phyloP scores from a whole-genome alignment of 225 moss, liverwort and hornwort species.

The Asterella californica region DNA sequence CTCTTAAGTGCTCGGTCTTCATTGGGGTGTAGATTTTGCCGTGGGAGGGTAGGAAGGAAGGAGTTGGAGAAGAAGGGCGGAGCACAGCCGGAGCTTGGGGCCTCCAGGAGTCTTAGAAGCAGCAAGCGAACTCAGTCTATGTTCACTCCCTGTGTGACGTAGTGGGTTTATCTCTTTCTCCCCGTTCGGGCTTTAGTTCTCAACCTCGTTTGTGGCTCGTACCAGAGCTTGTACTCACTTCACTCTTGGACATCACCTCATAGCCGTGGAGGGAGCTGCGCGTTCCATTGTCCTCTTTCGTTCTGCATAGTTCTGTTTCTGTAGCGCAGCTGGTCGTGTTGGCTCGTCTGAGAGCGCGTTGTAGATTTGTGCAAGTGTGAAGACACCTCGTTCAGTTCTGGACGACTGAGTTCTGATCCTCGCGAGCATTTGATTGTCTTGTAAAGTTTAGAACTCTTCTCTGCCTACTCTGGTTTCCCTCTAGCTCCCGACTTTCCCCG shows the following conservation, averaged over 20 bases:
- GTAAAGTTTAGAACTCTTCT: background rate
- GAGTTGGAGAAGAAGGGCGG: background rate
- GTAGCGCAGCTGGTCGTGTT: background rate
- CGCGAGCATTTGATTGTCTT: background rate
- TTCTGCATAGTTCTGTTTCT: background rate
- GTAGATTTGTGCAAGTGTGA: background rate
- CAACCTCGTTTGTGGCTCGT: background rate
- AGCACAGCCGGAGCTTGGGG: background rate
- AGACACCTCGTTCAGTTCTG: background rate
- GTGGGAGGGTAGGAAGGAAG: slow-evolving; percentile 7
- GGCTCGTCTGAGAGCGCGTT: background rate
- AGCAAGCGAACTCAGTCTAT: background rate
- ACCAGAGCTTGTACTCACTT: background rate
- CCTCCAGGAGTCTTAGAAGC: background rate
- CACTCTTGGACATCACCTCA: background rate
- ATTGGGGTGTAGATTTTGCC: background rate
- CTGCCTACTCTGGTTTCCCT: background rate
- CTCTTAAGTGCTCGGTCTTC: slow-evolving; percentile 21
- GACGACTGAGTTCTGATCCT: background rate
- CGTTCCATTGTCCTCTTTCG: background rate
- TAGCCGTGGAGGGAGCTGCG: background rate
- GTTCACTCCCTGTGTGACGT: background rate
- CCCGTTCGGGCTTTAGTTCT: background rate
- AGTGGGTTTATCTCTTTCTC: background rate
- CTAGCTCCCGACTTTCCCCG: background rate